These are phyloP conservation scores for Carallia brachiata DNA, from an alignment of 345 rosid species.

Conservation along the genomic window DNA sequence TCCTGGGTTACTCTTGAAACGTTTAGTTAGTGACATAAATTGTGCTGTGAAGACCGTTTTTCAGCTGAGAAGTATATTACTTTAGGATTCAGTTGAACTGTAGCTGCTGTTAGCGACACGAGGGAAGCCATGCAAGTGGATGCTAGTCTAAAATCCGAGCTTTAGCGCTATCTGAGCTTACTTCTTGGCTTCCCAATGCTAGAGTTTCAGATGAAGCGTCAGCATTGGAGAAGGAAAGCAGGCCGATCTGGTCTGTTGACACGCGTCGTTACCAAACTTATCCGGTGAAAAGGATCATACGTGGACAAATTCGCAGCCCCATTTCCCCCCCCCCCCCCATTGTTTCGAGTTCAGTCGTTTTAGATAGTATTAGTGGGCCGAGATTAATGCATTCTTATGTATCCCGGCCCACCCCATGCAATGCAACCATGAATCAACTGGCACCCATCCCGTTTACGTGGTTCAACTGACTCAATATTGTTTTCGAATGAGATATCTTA, in stretches of 20 bases:
- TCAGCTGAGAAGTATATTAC: slow-evolving; percentile 36
- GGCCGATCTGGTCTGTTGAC: slow-evolving; percentile 25
- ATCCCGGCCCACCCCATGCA: too few species aligned
- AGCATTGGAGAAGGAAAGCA: slow-evolving; percentile 20
- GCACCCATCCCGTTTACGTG: too few species aligned
- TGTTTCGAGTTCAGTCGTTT: too few species aligned
- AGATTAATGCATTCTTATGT: too few species aligned
- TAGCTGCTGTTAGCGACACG: slow-evolving; percentile 41
- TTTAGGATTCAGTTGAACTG: slow-evolving; percentile 31
- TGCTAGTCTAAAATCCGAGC: not conserved
- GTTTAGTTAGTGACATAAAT: slow-evolving; percentile 22
- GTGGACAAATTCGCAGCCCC: slow-evolving; percentile 30
- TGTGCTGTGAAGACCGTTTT: slow-evolving; percentile 27
- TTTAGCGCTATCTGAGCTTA: not conserved
- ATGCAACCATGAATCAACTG: too few species aligned
- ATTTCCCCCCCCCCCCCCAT: not conserved
- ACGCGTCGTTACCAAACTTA: slow-evolving; percentile 26
- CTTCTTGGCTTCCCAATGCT: not conserved
- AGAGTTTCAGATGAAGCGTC: slow-evolving; percentile 12
- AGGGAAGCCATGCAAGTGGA: slow-evolving; percentile 51
- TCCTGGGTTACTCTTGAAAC: slow-evolving; percentile 20
- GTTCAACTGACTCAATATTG: too few species aligned
- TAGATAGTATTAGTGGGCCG: too few species aligned
- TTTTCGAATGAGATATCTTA: too few species aligned
- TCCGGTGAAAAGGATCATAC: slow-evolving; percentile 25